Conservation (phyloP, 805 yeast species). For the Metschnikowia peoriensis region DNA sequence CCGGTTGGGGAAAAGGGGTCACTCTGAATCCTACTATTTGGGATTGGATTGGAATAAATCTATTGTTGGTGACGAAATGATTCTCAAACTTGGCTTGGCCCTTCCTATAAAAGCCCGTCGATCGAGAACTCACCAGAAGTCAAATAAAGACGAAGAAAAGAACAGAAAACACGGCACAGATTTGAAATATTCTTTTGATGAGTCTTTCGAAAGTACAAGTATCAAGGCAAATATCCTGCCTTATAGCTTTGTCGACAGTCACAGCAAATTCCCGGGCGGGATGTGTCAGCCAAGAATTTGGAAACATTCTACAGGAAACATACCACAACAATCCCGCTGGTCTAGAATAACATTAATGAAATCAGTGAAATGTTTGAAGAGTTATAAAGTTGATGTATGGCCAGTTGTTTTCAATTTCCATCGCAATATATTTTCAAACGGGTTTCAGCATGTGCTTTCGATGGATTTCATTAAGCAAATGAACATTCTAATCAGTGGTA, state of each 20-base stretch:
- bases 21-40: constrained; percentile 41
- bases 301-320: neutral
- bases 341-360: neutral
- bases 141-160: too few relatives aligned
- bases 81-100: neutral
- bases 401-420: neutral
- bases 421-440: neutral
- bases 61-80: constrained; percentile 31
- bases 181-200: too few relatives aligned
- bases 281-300: neutral
- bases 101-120: neutral
- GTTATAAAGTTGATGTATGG: neutral
- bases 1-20: constrained; percentile 42
- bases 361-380: neutral
- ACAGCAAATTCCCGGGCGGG: neutral
- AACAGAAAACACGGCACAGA: too few relatives aligned
- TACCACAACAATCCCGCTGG: neutral
- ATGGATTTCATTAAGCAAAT: neutral
- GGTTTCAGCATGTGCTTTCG: neutral
- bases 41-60: constrained; percentile 42
- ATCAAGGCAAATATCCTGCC: neutral
- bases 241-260: neutral
- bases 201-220: too few relatives aligned
- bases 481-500: neutral
- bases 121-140: too few relatives aligned